Base-by-base conservation (phyloP, 2,329 filamentous ascomycete species). In the Talaromyces albobiverticillius region DNA sequence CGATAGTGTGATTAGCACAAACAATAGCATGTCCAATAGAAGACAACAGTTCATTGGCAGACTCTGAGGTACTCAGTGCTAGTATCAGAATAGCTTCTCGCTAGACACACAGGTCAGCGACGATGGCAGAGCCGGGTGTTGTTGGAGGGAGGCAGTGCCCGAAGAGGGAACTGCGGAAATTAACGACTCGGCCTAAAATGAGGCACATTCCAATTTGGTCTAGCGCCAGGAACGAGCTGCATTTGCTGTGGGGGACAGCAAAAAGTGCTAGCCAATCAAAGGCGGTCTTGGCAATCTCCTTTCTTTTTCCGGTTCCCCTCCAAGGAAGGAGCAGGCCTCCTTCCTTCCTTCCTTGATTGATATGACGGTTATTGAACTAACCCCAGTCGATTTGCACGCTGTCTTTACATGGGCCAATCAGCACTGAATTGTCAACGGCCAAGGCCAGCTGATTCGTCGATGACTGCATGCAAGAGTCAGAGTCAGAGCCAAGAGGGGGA, bases 221-320 rank as follows among this genome's bases (percentile, higher is more conserved):
- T 54, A 54, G 52, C 46, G 40, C 18, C 52, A 54, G 52, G 52
- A 49, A 54, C 52, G n/a, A 29, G n/a, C 29, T 49, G 29, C 46
- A 49, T 29, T 26, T 46, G 11, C 14, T 26, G 51, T 38, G 45
- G 52, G 29, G 46, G 13, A n/a, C 2, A 16, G 8, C 1, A 20
- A 9, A 3, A 7, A 13, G 18, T 11, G 2, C n/a, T 18, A 34
- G 26, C 48, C 48, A 51, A 51, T 43, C 13, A 43, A 0, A 23
- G 1, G 20, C 25, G 3, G 23, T 2, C 10, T 22, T 16, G 16
- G 34, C 16, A 16, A 11, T 49, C 31, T 14, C 29, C 46, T 26
- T 48, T 48, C n/a, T 16, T 40, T 41, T 40, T 14, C 34, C 32
- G 9, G 4, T 13, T n/a, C 13, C 4, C 13, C 36, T 20, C 5